These are phyloP conservation scores for Vigna radiata DNA, from an alignment of 306 rosid genomes.

Conservation along the genomic window DNA sequence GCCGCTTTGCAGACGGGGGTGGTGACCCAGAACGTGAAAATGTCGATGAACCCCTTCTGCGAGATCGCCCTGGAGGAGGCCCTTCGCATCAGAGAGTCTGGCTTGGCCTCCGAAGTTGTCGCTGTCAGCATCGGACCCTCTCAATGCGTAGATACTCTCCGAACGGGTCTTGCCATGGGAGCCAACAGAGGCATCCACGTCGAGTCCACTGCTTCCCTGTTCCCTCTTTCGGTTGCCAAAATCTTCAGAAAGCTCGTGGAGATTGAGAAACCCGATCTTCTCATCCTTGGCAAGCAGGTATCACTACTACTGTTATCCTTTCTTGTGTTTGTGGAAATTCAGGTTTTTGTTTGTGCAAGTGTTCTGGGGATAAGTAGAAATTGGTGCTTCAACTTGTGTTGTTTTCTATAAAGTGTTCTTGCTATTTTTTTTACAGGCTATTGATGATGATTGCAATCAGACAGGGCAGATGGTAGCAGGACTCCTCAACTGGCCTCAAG, in stretches of 20 bases:
- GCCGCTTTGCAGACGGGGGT: slow-evolving; percentile 69
- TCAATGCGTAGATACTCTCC: slow-evolving; percentile 77
- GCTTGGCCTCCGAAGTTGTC: slow-evolving; percentile 87
- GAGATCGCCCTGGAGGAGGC: slow-evolving; percentile 97
- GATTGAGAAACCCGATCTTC: slow-evolving; percentile 81
- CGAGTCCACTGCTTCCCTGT: slow-evolving; percentile 54
- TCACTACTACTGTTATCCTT: background rate
- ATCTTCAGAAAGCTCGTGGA: slow-evolving; percentile 75
- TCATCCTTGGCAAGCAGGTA: slow-evolving; percentile 93
- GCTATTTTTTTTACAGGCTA: slow-evolving; percentile 60
- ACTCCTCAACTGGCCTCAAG: slow-evolving; percentile 95
- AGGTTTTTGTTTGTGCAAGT: slow-evolving; percentile 7
- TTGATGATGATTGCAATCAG: slow-evolving; percentile 98
- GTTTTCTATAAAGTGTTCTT: background rate
- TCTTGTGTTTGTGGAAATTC: slow-evolving; percentile 1
- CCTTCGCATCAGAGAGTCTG: slow-evolving; percentile 77
- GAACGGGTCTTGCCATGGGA: slow-evolving; percentile 93
- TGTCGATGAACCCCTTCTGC: slow-evolving; percentile 98
- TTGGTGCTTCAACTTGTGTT: too few species aligned
- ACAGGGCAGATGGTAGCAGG: slow-evolving; percentile 98
- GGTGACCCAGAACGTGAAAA: slow-evolving; percentile 95
- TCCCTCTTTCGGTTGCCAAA: slow-evolving; percentile 83
- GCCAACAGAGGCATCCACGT: slow-evolving; percentile 95
- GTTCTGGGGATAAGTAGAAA: background rate
- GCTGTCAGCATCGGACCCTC: slow-evolving; percentile 84